Evolutionary conservation across 345 rosid species (phyloP), one percentile per base, ranked within the genome.

Genomic region (Camelina sativa): DNA sequence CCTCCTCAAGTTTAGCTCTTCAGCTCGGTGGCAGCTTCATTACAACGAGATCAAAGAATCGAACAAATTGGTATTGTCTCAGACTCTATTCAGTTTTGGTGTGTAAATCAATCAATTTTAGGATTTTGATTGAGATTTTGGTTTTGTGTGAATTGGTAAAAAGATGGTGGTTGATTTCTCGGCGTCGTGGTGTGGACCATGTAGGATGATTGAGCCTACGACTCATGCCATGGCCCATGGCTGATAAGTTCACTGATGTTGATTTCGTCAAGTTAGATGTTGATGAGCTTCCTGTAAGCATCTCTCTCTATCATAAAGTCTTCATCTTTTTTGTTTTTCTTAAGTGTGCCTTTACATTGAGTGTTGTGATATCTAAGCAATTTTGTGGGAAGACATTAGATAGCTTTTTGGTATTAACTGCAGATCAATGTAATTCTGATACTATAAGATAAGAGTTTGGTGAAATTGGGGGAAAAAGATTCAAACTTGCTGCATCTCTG

Each of bases 131-230:
- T 16, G 8, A 48, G 11, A 48, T 16, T 2, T 51, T 32, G 1
- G 3, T 8, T 59, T 59, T 30, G 9, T 11, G 4, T 32, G 60
- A 10, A 6, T 60, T 57, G 51, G 35, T 13, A 43, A 43, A n/a
- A 66, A 90, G 91, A 61, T 86, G 89, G 90, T 88, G 79, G 79
- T 88, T 28, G 95, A 94, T 74, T 94, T 91, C 75, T 78, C 95
- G 20, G 97, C 97, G 7, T 35, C 88, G 0, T 91, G 97, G 98
- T 94, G 98, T 59, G 93, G 95, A 30, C 98, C 96, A 5, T 94
- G 97, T 83, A 84, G 67, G 76, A 40, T 82, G 25, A 87, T 94
- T 67, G 94, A 85, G 80, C 96, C 97, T 13, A 85, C 60, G 20
- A 40, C 88, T 13, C 59, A 60, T 5, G 80, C 32, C 55, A 65